phyloP scores from a whole-genome alignment of 2,329 filamentous ascomycete species.

The Cadophora sp. region DNA sequence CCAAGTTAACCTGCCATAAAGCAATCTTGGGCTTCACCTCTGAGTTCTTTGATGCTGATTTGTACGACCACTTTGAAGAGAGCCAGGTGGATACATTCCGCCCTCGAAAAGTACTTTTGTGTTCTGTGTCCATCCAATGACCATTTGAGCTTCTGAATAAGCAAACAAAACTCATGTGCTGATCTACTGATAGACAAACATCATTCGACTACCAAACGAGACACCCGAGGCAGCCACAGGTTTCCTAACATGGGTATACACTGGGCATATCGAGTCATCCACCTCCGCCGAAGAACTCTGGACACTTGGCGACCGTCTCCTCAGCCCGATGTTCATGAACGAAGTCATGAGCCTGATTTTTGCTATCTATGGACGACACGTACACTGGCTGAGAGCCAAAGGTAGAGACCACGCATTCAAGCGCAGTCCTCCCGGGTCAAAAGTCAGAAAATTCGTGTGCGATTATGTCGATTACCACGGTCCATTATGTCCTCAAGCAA shows the following conservation, averaged over 20 bases:
- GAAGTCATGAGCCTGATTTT: slow-evolving; percentile 15
- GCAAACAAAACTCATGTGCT: too few relatives aligned
- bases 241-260: slow-evolving; percentile 6
- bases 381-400: neutral
- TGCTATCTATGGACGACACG: neutral
- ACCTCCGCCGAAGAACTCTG: neutral
- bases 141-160: neutral
- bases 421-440: neutral
- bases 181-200: neutral
- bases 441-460: neutral
- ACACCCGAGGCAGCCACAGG: neutral
- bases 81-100: neutral
- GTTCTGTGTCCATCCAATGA: neutral
- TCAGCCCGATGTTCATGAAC: neutral
- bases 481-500: neutral
- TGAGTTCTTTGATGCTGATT: slow-evolving; percentile 13
- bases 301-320: neutral
- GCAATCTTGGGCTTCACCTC: slow-evolving; percentile 13
- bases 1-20: slow-evolving; percentile 11
- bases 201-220: neutral
- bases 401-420: neutral
- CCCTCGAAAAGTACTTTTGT: too few relatives aligned
- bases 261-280: slow-evolving; percentile 1
- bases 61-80: neutral
- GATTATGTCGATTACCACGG: neutral